Base-by-base conservation (phyloP, 371 early-diverging fungal genomes). In the Mucor piriformis region DNA sequence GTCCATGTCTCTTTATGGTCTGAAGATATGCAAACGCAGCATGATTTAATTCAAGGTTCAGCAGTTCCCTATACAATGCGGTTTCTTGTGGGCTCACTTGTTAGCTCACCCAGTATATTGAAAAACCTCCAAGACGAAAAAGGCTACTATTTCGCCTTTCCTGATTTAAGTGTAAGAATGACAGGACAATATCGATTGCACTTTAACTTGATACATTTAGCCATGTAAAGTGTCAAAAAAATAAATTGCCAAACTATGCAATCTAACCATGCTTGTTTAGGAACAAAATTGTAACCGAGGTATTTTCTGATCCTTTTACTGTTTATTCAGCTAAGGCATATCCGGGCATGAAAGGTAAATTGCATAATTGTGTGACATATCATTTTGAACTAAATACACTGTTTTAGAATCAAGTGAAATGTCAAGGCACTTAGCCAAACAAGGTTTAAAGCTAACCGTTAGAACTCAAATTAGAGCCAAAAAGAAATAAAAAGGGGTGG, bases 321-420 rank as follows among this genome's bases (percentile, higher is more conserved):
- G 80, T 83, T 3, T 83, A 69, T 53, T 61, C 80, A 11, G 83
- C 83, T 16, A 85, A 83, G 60, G 18, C 57, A 7, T 88, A 87
- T 57, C 88, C 87, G 5, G 87, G 88, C 3, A 85, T 87, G 86
- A 77, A 81, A 51, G 85, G 86, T 87, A 74, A 52, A n/a, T 29
- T 29, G 29, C 29, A 29, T 29, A 29, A 29, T 29, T 15, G 49
- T 24, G 21, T 46, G 35, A 3, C 20, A 54, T 8, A 8, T 29
- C 29, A 29, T 29, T 29, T 54, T 21, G n/a, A n/a, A n/a, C n/a
- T n/a, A n/a, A n/a, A n/a, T 5, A 20, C 35, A 1, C 20, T 52
- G 38, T 46, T n/a, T 32, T 21, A 88, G 83, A 78, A 64, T 87
- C 89, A 1, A 89, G 87, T 5, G 71, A 70, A 20, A 63, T 90